Base-by-base conservation (phyloP, 495 filamentous ascomycete genomes). In the Aspergillus heteromorphus region DNA sequence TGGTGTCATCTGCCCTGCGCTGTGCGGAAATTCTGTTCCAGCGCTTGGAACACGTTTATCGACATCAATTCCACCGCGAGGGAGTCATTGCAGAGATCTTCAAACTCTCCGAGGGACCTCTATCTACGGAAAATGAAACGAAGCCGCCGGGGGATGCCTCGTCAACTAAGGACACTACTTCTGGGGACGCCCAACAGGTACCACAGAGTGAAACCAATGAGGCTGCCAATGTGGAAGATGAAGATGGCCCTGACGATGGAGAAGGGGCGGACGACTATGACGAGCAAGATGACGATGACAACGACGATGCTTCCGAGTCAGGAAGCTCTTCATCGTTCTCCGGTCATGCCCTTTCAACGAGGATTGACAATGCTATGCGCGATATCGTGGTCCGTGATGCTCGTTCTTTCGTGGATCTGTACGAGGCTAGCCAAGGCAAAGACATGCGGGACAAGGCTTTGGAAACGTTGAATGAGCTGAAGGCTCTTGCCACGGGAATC, bases 51-150 rank as follows among this genome's bases (percentile, higher is more conserved):
- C 73, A 83, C 23, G 88, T 97, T 30, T 99, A 99, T 66, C 87
- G 88, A 36, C 90, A 96, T 63, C 95, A 97, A 59, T 95, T 99
- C 62, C 93, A 99, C 65, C 87, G 95, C 5, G 95, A 99, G 71
- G 95, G 95, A 36, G 93, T 99, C 17, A 92, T 99, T 60, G 79
- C 88, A 0, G 95, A 97, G 67, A 92, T 97, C 48, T 68, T 79
- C 38, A 95, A 93, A 66, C 73, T 97, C 21, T 82, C 90, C 0
- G 73, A 79, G 53, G 71, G 72, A 6, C 66, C 73, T 11, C 65
- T 79, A 10, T 79, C 79, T n/a, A 61, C 59, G 6, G 58, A 65
- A 18, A 71, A 71, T 38, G 53, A 64, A 7, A 21, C 13, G 2
- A 61, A 65, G 29, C 2, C 41, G 0, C 31, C 54, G 0, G n/a